phyloP scores from a whole-genome alignment of 306 rosid species.

The Ceratonia siliqua region DNA sequence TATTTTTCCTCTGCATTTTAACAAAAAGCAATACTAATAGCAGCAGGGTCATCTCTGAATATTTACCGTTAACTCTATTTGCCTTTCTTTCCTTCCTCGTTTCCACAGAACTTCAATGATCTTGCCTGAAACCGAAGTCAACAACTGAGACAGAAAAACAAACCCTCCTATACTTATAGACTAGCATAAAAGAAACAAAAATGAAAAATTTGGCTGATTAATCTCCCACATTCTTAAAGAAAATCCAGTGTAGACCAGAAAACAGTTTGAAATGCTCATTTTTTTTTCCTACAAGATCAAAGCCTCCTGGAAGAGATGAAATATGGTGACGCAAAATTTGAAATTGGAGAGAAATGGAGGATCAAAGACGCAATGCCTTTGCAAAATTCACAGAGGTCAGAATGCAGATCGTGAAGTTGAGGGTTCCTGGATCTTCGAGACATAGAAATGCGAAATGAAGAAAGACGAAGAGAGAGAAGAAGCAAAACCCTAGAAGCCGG shows the following conservation, averaged over 20 bases:
- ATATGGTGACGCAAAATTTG: neutral
- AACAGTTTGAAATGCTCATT: constrained; percentile 27
- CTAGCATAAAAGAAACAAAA: neutral
- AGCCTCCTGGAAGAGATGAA: neutral
- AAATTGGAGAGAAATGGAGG: neutral
- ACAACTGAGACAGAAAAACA: neutral
- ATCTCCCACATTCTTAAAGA: constrained; percentile 2
- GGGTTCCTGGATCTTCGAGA: neutral
- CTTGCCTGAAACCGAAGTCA: constrained; percentile 20
- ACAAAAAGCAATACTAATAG: neutral
- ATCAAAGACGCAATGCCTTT: constrained; percentile 24
- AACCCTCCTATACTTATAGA: neutral
- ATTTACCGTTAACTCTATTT: constrained; percentile 13
- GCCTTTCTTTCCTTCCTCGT: neutral
- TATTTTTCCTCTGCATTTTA: neutral
- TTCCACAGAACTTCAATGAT: constrained; percentile 12
- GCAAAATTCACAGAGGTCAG: neutral
- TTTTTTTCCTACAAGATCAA: neutral
- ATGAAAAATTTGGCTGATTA: neutral
- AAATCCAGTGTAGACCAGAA: neutral
- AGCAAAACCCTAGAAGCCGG: constrained; percentile 31
- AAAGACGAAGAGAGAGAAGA: neutral
- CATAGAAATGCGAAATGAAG: constrained; percentile 22
- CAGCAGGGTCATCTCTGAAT: neutral
- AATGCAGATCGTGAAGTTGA: constrained; percentile 28